These are phyloP conservation scores for Diaporthe caulivora DNA, from an alignment of 2,329 filamentous ascomycete species.

Conservation along the genomic window DNA sequence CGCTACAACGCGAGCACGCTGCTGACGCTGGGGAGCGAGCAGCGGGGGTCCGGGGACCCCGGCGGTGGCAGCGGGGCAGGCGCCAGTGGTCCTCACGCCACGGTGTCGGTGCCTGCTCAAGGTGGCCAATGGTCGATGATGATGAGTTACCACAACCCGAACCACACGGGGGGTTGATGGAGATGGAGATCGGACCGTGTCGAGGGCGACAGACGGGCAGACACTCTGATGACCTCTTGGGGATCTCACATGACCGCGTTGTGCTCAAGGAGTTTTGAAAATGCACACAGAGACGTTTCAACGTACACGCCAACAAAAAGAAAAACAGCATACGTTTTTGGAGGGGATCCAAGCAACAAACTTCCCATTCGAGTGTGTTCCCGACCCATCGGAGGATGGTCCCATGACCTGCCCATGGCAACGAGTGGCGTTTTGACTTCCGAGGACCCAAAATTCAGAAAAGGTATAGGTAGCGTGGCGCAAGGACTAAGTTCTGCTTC, in stretches of 20 bases:
- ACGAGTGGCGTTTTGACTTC: neutral
- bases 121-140: slow-evolving; percentile 37
- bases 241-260: neutral
- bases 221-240: too few relatives aligned
- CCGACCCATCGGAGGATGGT: neutral
- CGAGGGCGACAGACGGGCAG: too few relatives aligned
- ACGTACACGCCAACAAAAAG: neutral
- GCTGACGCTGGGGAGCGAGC: slow-evolving; percentile 57
- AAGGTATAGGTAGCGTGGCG: neutral
- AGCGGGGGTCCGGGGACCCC: slow-evolving; percentile 31
- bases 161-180: neutral
- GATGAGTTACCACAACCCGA: slow-evolving; percentile 32
- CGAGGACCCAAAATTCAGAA: neutral
- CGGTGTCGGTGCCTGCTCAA: neutral
- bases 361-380: neutral
- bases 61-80: slow-evolving; percentile 21
- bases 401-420: neutral
- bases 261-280: neutral
- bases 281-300: neutral
- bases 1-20: slow-evolving; percentile 63
- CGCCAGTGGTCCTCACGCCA: neutral
- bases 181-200: too few relatives aligned
- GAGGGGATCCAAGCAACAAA: neutral
- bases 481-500: neutral
- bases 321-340: neutral